Evolutionary conservation across 306 rosid species (phyloP).

Genomic region (Cicer cuneatum): DNA sequence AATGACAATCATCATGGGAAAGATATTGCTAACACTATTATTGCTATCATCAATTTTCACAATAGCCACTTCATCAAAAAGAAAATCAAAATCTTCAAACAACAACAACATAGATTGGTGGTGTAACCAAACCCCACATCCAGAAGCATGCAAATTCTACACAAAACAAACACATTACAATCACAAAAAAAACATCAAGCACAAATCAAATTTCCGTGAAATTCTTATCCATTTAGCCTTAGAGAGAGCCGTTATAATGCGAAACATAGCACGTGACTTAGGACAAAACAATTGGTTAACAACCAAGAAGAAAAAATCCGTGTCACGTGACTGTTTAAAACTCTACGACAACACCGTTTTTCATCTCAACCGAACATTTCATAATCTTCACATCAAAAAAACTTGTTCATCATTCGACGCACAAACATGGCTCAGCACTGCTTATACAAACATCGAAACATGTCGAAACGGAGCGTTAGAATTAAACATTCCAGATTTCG

Average conservation of each 20-base stretch:
- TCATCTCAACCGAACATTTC: constrained; percentile 68
- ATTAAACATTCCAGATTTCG: constrained; percentile 52
- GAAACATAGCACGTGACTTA: constrained; percentile 18
- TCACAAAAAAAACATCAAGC: constrained; percentile 39
- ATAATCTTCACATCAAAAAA: constrained; percentile 35
- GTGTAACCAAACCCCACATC: constrained; percentile 88
- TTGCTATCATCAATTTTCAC: constrained; percentile 49
- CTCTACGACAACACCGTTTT: constrained; percentile 63
- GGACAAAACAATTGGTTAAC: constrained; percentile 28
- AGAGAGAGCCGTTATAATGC: constrained; percentile 52
- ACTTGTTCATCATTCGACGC: constrained; percentile 66
- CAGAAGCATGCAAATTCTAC: constrained; percentile 65
- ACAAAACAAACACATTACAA: constrained; percentile 46
- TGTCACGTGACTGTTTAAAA: constrained; percentile 64
- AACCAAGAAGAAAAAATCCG: constrained; percentile 44
- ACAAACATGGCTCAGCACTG: constrained; percentile 92
- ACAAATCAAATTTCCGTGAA: constrained; percentile 57
- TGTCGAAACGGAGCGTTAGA: constrained; percentile 65
- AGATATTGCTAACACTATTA: constrained; percentile 35
- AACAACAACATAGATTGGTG: constrained; percentile 57
- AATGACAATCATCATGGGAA: constrained; percentile 51
- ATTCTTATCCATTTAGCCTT: constrained; percentile 56
- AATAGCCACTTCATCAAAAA: constrained; percentile 51
- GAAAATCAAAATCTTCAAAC: constrained; percentile 44
- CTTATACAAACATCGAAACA: constrained; percentile 74